phyloP scores from a whole-genome alignment of 306 rosid species.

The Vicia faba region DNA sequence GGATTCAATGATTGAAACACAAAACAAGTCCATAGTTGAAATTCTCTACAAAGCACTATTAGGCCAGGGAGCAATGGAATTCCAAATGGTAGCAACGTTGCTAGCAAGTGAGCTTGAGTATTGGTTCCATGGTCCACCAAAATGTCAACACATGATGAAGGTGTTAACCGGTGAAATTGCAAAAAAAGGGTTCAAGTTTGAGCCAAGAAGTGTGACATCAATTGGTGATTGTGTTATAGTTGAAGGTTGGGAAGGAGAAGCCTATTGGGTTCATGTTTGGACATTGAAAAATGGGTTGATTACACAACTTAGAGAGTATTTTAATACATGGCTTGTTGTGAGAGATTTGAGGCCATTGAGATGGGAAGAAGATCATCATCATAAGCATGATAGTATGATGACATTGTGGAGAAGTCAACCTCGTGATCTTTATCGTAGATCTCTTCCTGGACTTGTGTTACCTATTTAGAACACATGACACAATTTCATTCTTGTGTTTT shows the following conservation, averaged over 20 bases:
- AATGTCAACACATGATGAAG: slow-evolving; percentile 90
- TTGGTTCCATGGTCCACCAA: slow-evolving; percentile 98
- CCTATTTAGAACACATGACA: slow-evolving; percentile 51
- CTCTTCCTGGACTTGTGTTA: slow-evolving; percentile 72
- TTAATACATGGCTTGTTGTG: slow-evolving; percentile 92
- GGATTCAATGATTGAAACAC: slow-evolving; percentile 18
- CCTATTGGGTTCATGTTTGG: slow-evolving; percentile 96
- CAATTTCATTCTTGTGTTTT: background rate
- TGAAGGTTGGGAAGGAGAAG: slow-evolving; percentile 92
- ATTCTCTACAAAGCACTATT: slow-evolving; percentile 64
- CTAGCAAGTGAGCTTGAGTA: slow-evolving; percentile 77
- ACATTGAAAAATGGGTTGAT: slow-evolving; percentile 64
- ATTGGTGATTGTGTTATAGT: slow-evolving; percentile 60
- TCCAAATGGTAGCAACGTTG: slow-evolving; percentile 42
- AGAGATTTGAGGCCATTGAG: slow-evolving; percentile 58
- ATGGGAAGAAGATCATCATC: slow-evolving; percentile 43
- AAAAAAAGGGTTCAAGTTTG: slow-evolving; percentile 58
- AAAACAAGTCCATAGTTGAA: slow-evolving; percentile 56
- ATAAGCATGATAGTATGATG: slow-evolving; percentile 32
- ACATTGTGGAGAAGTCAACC: slow-evolving; percentile 92
- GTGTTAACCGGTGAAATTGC: slow-evolving; percentile 71
- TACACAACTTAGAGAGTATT: slow-evolving; percentile 79
- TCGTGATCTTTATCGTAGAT: slow-evolving; percentile 64
- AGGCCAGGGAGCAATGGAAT: slow-evolving; percentile 44
- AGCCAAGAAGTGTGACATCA: slow-evolving; percentile 65